Evolutionary conservation across 495 filamentous ascomycete genomes (phyloP), one percentile per base, ranked within the genome.

Genomic region (Platismatia glauca): DNA sequence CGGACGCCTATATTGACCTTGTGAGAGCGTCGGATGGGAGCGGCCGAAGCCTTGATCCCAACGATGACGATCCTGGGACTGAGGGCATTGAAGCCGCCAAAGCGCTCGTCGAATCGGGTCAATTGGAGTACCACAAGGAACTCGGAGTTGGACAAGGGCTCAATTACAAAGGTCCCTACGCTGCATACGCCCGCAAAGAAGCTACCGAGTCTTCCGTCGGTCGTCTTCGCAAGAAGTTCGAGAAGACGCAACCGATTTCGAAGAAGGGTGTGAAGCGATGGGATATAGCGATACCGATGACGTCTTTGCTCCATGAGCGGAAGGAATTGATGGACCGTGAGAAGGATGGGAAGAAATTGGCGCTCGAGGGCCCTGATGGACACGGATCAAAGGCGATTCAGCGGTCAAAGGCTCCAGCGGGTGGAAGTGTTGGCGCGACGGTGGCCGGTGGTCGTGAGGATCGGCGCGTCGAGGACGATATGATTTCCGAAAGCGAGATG

Each of bases 61-160:
- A 73, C 0, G 55, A 60, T 5, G 43, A 57, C 9, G 33, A 66
- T 13, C 22, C 62, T 16, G 67, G 70, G n/a, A 37, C 59, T 0
- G 66, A 73, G 31, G 78, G 75, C 0, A 64, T 70, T 1, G 59
- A 66, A 31, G 35, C 67, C 20, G 74, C 71, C 0, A 70, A 68
- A 3, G 48, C 73, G 22, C 59, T 78, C 2, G 12, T 81, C 12
- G 46, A 64, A 3, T 71, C 72, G 2, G 72, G 73, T n/a, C 70
- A 79, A 65, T 70, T 81, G 20, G 59, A 60, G 7, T 59, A 71
- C 27, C 72, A 82, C 66, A 73, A 72, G 11, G 57, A 72, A 0
- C 81, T 68, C 64, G 80, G 80, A 2, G 72, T 75, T 2, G 75
- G 76, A 1, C 69, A 81, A 71, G 80, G 79, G 4, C 73, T 71